Conservation (phyloP, 31 red algal species). For the Bonnemaisonia californica region DNA sequence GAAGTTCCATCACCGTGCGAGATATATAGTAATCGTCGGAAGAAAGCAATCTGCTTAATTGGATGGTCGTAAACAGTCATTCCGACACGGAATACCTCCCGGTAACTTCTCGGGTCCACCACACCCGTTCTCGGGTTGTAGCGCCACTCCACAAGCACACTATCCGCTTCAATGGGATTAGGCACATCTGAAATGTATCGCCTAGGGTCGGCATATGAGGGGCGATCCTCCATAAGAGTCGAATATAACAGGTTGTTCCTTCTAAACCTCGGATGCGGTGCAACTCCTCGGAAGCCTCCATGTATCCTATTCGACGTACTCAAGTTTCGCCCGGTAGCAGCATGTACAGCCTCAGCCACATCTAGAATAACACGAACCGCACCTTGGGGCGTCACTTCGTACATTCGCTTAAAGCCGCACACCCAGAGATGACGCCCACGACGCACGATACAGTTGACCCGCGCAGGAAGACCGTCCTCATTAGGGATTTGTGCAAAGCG, state of each 20-base stretch:
- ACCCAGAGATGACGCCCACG: slow-evolving; percentile 40
- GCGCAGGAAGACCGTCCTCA: slow-evolving; percentile 30
- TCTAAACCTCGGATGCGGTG: slow-evolving; percentile 47
- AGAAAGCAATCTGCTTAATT: slow-evolving; percentile 54
- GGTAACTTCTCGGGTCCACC: slow-evolving; percentile 21
- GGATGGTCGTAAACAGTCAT: slow-evolving; percentile 56
- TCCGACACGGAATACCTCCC: slow-evolving; percentile 45
- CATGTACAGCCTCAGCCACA: slow-evolving; percentile 29
- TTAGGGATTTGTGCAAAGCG: slow-evolving; percentile 56
- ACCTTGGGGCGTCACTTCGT: slow-evolving; percentile 30
- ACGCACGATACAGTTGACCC: slow-evolving; percentile 14
- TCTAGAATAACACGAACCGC: slow-evolving; percentile 15
- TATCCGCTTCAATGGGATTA: slow-evolving; percentile 58
- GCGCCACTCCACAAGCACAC: slow-evolving; percentile 52
- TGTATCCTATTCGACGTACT: slow-evolving; percentile 15
- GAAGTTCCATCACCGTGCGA: slow-evolving; percentile 54
- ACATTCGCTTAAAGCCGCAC: slow-evolving; percentile 27
- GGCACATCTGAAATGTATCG: slow-evolving; percentile 56
- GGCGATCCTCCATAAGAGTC: slow-evolving; percentile 54
- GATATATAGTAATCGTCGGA: slow-evolving; percentile 30
- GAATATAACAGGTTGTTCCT: slow-evolving; percentile 53
- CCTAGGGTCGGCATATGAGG: slow-evolving; percentile 25
- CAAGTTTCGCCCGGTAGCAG: slow-evolving; percentile 20
- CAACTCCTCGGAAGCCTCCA: slow-evolving; percentile 63
- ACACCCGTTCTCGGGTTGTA: not conserved